Evolutionary conservation across 345 rosid species (phyloP), one percentile per base, ranked within the genome.

Genomic region (Sonneratia alba): DNA sequence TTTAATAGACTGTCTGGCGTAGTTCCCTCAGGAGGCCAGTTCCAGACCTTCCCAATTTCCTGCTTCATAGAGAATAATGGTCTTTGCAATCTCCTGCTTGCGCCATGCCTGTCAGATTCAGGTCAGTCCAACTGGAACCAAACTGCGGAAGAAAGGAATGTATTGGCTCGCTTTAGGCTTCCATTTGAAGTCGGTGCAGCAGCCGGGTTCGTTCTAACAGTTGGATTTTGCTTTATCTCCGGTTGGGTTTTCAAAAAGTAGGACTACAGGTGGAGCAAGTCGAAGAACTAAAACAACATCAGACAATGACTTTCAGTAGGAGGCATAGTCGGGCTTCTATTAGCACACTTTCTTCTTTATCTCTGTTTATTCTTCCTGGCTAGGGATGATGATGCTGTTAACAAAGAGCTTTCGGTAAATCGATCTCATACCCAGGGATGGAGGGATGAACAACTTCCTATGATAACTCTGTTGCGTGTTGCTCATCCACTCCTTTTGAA

Each of bases 161-260:
- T 61, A 5, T 1, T 61, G 34, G 16, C 2, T 61, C 36, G 22
- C 8, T 13, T 61, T 61, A 27, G 36, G 24, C 65, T 24, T 22
- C 36, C 73, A 16, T 72, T 77, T 51, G 73, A 63, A 48, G 22
- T 70, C 3, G 83, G 86, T 69, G 76, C 63, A 13, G 77, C 67
- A 32, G 16, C 36, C 36, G 77, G 83, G 19, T 78, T 78, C 61
- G 57, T 72, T 24, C 11, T 43, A 36, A 62, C 75, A 7, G 72
- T 76, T 14, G 1, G 36, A 63, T 43, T 74, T 36, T 76, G 86
- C 78, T 78, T 83, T 75, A 8, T 34, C 0, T 74, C 82, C 4
- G 81, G 80, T 4, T 79, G 81, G 82, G 74, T 76, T 32, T 42
- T 42, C 45, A 42, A 9, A 9, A 4, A 42, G 45, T 42, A 42